A percentile compares a stretch with the other conserved stretches of the same genome.
Evolutionary conservation across 1,284 basidiomycete genomes (phyloP).

Genomic region (Xerocomus minutiporus): DNA sequence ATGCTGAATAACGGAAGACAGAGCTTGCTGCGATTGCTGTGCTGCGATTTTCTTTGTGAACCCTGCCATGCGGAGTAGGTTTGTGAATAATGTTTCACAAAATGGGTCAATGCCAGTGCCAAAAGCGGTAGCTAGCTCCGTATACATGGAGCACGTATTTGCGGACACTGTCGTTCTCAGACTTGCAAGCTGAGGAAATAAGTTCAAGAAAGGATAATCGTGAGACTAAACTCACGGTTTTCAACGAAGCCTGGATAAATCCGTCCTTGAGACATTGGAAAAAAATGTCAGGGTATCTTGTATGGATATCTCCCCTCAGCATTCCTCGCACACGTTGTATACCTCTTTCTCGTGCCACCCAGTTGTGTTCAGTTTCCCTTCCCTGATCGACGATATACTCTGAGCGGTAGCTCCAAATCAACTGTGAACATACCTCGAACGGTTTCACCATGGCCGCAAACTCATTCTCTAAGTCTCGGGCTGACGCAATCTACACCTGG

Average conservation of each 20-base stretch:
- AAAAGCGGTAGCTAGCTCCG: conserved; percentile 70
- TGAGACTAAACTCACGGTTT: conserved; percentile 59
- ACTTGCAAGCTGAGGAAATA: conserved; percentile 63
- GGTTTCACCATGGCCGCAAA: conserved; percentile 72
- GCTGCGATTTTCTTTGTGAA: conserved; percentile 96
- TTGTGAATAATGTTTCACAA: conserved; percentile 70
- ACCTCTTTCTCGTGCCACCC: conserved; percentile 79
- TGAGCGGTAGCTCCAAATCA: conserved; percentile 2
- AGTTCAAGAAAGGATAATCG: conserved; percentile 1
- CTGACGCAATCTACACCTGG: conserved; percentile 68
- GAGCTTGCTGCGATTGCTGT: conserved; percentile 76
- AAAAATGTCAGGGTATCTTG: conserved; percentile 73
- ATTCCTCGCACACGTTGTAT: conserved; percentile 85
- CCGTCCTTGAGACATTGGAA: conserved; percentile 68
- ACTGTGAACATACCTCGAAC: conserved; percentile 62
- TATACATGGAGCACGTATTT: conserved; percentile 76
- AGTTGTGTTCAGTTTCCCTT: conserved; percentile 97
- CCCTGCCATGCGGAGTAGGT: conserved; percentile 82
- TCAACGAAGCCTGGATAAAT: conserved; percentile 79
- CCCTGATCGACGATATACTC: conserved; percentile 47
- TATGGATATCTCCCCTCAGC: conserved; percentile 80
- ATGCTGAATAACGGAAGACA: conserved; percentile 65
- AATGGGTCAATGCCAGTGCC: conserved; percentile 72
- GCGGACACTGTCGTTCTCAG: conserved; percentile 88
- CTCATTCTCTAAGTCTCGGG: conserved; percentile 81